phyloP scores from a whole-genome alignment of 345 rosid genomes.

The Psidium friedrichsthalianum region DNA sequence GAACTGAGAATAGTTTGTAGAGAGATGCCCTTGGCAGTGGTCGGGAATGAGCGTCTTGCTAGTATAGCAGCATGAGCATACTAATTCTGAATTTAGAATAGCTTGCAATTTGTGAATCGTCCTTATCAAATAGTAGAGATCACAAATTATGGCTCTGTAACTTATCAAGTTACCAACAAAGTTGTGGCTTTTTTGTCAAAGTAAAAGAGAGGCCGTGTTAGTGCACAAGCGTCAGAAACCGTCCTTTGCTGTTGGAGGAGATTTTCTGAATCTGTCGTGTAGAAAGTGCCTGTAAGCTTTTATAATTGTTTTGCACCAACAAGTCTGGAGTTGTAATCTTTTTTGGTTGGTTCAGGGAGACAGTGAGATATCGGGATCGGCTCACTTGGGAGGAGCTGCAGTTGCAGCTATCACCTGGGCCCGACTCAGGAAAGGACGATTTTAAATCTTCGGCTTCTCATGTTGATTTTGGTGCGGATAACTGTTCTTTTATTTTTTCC shows the following conservation, averaged over 20 bases:
- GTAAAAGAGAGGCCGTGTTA: not conserved
- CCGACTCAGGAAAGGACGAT: conserved; percentile 48
- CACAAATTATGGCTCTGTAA: not conserved
- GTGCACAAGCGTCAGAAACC: not conserved
- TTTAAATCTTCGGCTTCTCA: not conserved
- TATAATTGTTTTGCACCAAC: not conserved
- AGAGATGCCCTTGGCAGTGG: fast-evolving
- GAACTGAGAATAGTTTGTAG: not conserved
- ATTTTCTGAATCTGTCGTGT: not conserved
- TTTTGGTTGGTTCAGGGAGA: conserved; percentile 34
- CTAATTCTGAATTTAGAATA: not conserved
- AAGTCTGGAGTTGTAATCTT: not conserved
- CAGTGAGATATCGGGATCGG: conserved; percentile 73
- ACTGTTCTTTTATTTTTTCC: conserved; percentile 17
- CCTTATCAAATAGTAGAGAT: not conserved
- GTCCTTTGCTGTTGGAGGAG: not conserved
- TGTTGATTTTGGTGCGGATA: conserved; percentile 25
- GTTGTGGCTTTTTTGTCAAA: not conserved
- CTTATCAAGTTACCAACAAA: not conserved
- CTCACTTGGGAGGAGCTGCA: conserved; percentile 90
- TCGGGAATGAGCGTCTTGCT: not conserved
- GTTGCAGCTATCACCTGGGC: conserved; percentile 83
- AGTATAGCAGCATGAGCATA: not conserved
- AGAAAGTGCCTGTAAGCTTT: not conserved
- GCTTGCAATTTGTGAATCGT: not conserved